These are phyloP conservation scores for Akanthomyces lecanii DNA, from an alignment of 2,329 filamentous ascomycete species.

Conservation along the genomic window DNA sequence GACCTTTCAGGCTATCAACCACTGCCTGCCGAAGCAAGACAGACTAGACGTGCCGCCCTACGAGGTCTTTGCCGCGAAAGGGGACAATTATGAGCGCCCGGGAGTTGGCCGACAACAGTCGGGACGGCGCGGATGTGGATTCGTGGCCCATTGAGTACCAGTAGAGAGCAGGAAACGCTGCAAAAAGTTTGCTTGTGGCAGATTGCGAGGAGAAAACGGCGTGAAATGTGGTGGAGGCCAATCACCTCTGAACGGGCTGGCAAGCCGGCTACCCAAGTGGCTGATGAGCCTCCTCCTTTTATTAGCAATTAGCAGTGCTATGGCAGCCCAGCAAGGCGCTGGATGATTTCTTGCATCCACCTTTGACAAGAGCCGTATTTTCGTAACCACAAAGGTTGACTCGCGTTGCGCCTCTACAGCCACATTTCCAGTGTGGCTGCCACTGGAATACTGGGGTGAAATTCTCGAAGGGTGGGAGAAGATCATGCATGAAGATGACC, in stretches of 20 bases:
- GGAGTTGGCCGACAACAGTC: not conserved
- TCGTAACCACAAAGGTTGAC: not conserved
- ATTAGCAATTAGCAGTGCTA: not conserved
- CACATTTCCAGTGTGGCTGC: not conserved
- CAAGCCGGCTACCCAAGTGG: not conserved
- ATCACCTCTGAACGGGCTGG: not conserved
- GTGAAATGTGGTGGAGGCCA: not conserved
- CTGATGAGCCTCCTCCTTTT: not conserved
- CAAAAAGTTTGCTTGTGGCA: not conserved
- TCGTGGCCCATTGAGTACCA: not conserved
- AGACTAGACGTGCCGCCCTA: not conserved
- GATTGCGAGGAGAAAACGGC: not conserved
- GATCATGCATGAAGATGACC: slow-evolving; percentile 9
- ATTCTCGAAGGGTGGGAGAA: slow-evolving; percentile 4
- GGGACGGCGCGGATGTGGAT: not conserved
- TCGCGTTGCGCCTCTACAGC: not conserved
- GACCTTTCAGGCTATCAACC: not conserved
- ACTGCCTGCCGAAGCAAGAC: not conserved
- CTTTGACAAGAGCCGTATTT: not conserved
- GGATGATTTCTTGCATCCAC: not conserved
- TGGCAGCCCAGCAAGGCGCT: not conserved
- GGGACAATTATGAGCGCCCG: not conserved
- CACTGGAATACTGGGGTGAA: not conserved
- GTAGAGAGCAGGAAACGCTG: not conserved
- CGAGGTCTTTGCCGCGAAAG: not conserved